A percentile compares a stretch with the other conserved stretches of the same genome.
Conservation (phyloP, 2,329 filamentous ascomycete genomes). For the Pseudogymnoascus sp. region DNA sequence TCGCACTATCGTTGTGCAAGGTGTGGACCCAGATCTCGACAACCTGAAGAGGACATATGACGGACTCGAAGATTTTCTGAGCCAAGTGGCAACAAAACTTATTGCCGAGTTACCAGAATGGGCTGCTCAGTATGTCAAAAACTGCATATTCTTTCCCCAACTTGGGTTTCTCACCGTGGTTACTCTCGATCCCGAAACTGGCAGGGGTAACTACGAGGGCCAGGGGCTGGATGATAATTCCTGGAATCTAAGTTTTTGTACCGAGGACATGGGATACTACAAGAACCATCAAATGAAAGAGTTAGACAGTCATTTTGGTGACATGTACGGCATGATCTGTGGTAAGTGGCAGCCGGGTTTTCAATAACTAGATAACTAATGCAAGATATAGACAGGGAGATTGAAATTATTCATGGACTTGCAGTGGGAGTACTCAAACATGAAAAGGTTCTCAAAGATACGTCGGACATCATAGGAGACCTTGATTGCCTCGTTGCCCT, state of each 20-base stretch:
- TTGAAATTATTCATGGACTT: constrained; percentile 76
- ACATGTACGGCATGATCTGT: constrained; percentile 76
- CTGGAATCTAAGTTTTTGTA: constrained; percentile 74
- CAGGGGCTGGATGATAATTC: constrained; percentile 43
- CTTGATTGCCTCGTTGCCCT: constrained; percentile 80
- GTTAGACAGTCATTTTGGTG: constrained; percentile 73
- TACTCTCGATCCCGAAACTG: constrained; percentile 49
- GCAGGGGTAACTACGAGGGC: constrained; percentile 55
- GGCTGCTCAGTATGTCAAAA: constrained; percentile 46
- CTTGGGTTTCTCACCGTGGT: constrained; percentile 83
- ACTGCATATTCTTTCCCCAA: constrained; percentile 86
- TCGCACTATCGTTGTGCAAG: constrained; percentile 63
- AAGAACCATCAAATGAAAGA: constrained; percentile 77
- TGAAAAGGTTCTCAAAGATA: constrained; percentile 54
- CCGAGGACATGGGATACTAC: constrained; percentile 67
- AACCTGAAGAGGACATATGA: constrained; percentile 68
- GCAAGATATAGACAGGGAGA: constrained; percentile 60
- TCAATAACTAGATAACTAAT: constrained; percentile 11
- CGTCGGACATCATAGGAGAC: constrained; percentile 78
- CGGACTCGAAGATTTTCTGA: constrained; percentile 67
- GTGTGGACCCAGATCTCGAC: constrained; percentile 69
- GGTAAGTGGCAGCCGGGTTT: constrained; percentile 39
- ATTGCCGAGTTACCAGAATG: constrained; percentile 53
- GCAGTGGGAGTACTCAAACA: constrained; percentile 61
- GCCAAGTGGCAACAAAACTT: constrained; percentile 57